These are phyloP conservation scores for Nitzschia palea DNA, from an alignment of 108 stramenopile genomes.

Conservation along the genomic window DNA sequence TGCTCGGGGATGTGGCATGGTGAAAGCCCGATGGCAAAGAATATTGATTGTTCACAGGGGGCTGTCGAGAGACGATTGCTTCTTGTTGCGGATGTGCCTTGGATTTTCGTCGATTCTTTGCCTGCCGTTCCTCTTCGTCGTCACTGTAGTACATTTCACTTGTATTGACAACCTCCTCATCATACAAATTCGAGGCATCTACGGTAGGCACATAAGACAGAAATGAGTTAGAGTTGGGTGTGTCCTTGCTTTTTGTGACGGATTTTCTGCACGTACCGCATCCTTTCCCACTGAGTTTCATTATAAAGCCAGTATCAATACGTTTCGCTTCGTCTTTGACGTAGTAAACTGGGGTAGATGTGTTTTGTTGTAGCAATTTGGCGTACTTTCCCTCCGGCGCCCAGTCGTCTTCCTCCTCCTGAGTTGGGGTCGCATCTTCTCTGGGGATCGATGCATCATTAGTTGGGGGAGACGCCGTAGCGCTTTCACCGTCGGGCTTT, in stretches of 20 bases:
- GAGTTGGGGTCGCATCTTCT: neutral
- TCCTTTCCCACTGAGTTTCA: slow-evolving; percentile 68
- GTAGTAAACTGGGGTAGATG: slow-evolving; percentile 47
- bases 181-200: slow-evolving; percentile 86
- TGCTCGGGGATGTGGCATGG: neutral
- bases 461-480: too few species aligned
- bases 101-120: slow-evolving; percentile 49
- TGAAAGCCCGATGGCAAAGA: slow-evolving; percentile 11
- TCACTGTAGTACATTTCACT: slow-evolving; percentile 78
- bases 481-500: neutral
- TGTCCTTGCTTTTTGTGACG: too few species aligned
- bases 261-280: slow-evolving; percentile 45
- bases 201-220: neutral
- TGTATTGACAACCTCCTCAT: slow-evolving; percentile 70
- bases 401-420: slow-evolving; percentile 53
- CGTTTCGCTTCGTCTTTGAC: slow-evolving; percentile 57
- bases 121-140: slow-evolving; percentile 77
- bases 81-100: slow-evolving; percentile 2
- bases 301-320: slow-evolving; percentile 61
- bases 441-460: neutral
- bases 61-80: neutral
- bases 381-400: slow-evolving; percentile 54
- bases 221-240: neutral
- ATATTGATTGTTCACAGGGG: neutral
- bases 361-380: slow-evolving; percentile 32